Percentiles rank a stretch among this genome's conserved stretches.
phyloP scores from a whole-genome alignment of 2,329 filamentous ascomycete genomes.

The Ceratocystis lukuohia region DNA sequence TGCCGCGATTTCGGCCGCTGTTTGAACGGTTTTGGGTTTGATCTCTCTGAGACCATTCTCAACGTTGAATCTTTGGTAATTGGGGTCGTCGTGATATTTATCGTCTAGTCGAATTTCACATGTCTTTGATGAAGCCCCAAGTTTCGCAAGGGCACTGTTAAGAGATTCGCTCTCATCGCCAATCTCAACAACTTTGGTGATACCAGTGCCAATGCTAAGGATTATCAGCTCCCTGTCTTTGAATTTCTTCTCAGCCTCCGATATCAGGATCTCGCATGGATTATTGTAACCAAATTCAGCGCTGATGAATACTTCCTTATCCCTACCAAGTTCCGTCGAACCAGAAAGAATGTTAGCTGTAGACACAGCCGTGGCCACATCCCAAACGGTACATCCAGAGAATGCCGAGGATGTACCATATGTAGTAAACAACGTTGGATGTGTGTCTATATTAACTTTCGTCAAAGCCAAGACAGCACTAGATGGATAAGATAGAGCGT shows the following conservation, averaged over 20 bases:
- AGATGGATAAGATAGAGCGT: background rate
- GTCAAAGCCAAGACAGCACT: background rate
- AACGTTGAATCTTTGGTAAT: conserved; percentile 25
- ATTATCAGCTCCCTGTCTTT: conserved; percentile 20
- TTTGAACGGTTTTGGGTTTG: too few relatives aligned
- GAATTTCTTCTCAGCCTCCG: conserved; percentile 24
- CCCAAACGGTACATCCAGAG: conserved; percentile 24
- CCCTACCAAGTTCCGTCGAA: conserved; percentile 23
- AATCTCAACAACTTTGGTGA: conserved; percentile 21
- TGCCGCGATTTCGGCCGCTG: too few relatives aligned
- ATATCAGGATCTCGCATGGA: conserved; percentile 24
- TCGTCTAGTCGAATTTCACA: conserved; percentile 2
- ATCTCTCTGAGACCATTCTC: conserved; percentile 21
- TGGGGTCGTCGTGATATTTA: conserved; percentile 19
- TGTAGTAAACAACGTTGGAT: conserved; percentile 22
- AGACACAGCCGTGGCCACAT: conserved; percentile 25
- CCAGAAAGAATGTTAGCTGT: conserved; percentile 25
- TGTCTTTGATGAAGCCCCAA: background rate
- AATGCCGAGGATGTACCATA: conserved; percentile 22
- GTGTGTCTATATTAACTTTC: conserved; percentile 10
- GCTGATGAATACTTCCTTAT: conserved; percentile 24
- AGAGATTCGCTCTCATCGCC: conserved; percentile 6
- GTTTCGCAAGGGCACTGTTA: background rate
- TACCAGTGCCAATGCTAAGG: conserved; percentile 25
- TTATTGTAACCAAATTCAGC: conserved; percentile 26